Evolutionary conservation across 1,139 yeast genomes (phyloP).

Genomic region (Trichomonascaceae sp.): DNA sequence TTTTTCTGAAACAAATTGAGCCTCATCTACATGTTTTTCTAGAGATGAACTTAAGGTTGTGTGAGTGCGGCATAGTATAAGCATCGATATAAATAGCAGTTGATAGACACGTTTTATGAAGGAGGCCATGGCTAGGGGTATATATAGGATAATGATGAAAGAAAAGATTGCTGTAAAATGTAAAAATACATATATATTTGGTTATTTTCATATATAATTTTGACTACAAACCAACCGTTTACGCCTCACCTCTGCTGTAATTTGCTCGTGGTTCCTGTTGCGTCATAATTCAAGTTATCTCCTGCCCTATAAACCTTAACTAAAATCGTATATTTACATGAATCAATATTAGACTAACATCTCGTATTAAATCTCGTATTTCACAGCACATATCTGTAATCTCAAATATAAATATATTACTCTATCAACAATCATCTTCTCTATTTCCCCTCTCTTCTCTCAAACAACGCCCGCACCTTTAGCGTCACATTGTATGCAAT

Average conservation of each 20-base stretch:
- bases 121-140: too few relatives aligned
- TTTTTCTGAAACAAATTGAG: background rate
- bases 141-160: too few relatives aligned
- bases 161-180: too few relatives aligned
- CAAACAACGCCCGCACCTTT: background rate
- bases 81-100: background rate
- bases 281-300: background rate
- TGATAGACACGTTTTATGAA: background rate
- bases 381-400: too few relatives aligned
- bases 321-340: too few relatives aligned
- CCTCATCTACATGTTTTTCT: background rate
- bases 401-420: too few relatives aligned
- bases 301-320: background rate
- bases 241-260: background rate
- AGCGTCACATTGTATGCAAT: background rate
- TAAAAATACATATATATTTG: background rate
- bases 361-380: too few relatives aligned
- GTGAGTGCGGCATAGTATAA: background rate
- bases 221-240: background rate
- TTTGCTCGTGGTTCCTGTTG: background rate
- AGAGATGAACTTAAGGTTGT: background rate
- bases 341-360: too few relatives aligned
- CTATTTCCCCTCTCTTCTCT: background rate
- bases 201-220: too few relatives aligned
- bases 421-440: too few relatives aligned